A percentile compares a stretch with the other conserved stretches of the same genome.
Conservation (phyloP, 2,329 filamentous ascomycete species). For the Colletotrichum sansevieriae region DNA sequence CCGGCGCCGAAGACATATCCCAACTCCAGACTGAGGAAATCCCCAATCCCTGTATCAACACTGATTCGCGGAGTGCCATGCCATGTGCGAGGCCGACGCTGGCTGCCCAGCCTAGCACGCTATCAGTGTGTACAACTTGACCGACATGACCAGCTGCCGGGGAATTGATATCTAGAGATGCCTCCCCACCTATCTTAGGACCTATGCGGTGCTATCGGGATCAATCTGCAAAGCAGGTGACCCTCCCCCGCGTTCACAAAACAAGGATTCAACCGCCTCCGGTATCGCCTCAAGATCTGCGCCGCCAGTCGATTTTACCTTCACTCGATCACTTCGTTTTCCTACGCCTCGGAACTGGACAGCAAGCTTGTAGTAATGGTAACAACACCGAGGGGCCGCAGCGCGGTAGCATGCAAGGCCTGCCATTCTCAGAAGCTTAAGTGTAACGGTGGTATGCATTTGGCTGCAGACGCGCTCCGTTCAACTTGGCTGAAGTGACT, state of each 20-base stretch:
- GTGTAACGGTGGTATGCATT: constrained; percentile 38
- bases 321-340: no score
- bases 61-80: neutral
- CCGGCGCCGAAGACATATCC: neutral
- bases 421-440: constrained; percentile 43
- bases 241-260: neutral
- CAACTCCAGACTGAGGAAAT: neutral
- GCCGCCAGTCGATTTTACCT: no score
- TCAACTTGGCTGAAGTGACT: neutral
- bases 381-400: constrained; percentile 34
- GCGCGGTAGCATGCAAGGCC: constrained; percentile 38
- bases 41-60: constrained; percentile 13
- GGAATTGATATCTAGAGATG: constrained; percentile 6
- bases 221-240: neutral
- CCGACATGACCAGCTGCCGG: neutral
- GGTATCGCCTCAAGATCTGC: neutral
- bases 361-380: neutral
- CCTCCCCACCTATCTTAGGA: neutral
- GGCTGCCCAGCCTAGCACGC: constrained; percentile 1
- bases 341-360: no score
- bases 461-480: neutral
- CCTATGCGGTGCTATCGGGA: constrained; percentile 3
- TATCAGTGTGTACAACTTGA: constrained; percentile 2
- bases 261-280: neutral
- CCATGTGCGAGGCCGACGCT: constrained; percentile 13